These are phyloP conservation scores for Durio zibethinus DNA, from an alignment of 345 rosid genomes.

Conservation along the genomic window DNA sequence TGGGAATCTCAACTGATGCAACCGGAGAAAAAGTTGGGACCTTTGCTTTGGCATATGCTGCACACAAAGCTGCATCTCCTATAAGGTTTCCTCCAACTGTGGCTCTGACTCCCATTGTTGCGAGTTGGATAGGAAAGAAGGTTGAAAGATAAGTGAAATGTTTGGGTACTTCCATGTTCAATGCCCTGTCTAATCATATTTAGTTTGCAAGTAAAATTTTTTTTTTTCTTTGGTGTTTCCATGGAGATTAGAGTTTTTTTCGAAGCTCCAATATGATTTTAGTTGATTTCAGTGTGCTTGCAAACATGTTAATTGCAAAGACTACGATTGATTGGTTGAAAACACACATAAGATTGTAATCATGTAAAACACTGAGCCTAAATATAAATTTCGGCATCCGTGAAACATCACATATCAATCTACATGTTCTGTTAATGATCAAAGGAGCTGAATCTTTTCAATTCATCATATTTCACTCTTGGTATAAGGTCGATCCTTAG, in stretches of 20 bases:
- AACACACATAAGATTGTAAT: neutral
- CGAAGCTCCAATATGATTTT: neutral
- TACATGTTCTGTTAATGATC: neutral
- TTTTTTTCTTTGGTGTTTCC: neutral
- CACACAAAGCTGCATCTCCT: conserved; percentile 96
- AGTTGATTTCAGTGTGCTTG: neutral
- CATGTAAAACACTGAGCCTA: neutral
- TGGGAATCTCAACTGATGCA: conserved; percentile 65
- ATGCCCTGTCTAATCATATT: neutral
- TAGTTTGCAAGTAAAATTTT: neutral
- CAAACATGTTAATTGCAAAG: neutral
- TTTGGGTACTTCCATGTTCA: conserved; percentile 3
- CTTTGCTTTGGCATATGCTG: conserved; percentile 83
- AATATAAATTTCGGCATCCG: neutral
- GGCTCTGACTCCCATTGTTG: conserved; percentile 86
- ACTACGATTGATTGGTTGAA: neutral
- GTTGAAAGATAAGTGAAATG: conserved; percentile 39
- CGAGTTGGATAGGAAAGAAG: conserved; percentile 86
- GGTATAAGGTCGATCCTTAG: too few relatives aligned
- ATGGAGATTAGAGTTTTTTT: neutral
- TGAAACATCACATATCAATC: neutral
- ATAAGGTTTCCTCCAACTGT: conserved; percentile 90
- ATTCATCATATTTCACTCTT: neutral
- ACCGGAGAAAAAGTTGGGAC: conserved; percentile 84
- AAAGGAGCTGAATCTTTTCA: neutral